Evolutionary conservation across 2,329 filamentous ascomycete species (phyloP).

Genomic region (Juglanconis juglandina): DNA sequence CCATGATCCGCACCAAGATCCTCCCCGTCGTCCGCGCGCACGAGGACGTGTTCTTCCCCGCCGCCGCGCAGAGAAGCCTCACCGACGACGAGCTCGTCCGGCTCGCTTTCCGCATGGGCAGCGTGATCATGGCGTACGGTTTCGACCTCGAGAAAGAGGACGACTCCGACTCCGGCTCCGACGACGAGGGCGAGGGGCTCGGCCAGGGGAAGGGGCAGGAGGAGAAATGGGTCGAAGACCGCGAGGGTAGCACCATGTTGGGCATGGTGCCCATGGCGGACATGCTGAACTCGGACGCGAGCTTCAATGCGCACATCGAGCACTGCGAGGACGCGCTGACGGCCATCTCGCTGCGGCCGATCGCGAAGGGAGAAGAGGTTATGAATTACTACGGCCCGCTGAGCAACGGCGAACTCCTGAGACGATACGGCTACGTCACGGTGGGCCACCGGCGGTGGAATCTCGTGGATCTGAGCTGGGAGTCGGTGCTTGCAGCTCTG

Average conservation of each 20-base stretch:
- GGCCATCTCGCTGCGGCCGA: constrained; percentile 68
- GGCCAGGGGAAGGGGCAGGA: constrained; percentile 49
- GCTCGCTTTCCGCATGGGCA: constrained; percentile 76
- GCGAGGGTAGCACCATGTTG: constrained; percentile 57
- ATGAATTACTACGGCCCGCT: constrained; percentile 88
- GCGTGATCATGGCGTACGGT: constrained; percentile 87
- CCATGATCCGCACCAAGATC: constrained; percentile 59
- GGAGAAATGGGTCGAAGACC: constrained; percentile 64
- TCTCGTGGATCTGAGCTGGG: constrained; percentile 73
- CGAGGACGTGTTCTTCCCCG: constrained; percentile 42
- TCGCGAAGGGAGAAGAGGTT: constrained; percentile 70
- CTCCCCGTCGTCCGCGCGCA: constrained; percentile 48
- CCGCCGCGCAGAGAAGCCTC: constrained; percentile 26
- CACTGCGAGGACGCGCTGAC: constrained; percentile 56
- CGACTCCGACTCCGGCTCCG: constrained; percentile 22
- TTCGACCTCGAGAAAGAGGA: constrained; percentile 75
- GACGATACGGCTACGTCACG: constrained; percentile 86
- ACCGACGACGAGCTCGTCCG: constrained; percentile 44
- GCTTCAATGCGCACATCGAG: constrained; percentile 68
- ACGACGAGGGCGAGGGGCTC: constrained; percentile 38
- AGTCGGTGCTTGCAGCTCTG: constrained; percentile 49
- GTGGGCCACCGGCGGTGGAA: constrained; percentile 73
- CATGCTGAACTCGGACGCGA: constrained; percentile 82
- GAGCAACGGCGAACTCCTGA: constrained; percentile 75
- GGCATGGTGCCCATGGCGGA: constrained; percentile 92